Percentiles rank a stretch among this genome's conserved stretches.
These are phyloP conservation scores for Tremella mesenterica DNA, from an alignment of 768 basidiomycete species.

Conservation along the genomic window DNA sequence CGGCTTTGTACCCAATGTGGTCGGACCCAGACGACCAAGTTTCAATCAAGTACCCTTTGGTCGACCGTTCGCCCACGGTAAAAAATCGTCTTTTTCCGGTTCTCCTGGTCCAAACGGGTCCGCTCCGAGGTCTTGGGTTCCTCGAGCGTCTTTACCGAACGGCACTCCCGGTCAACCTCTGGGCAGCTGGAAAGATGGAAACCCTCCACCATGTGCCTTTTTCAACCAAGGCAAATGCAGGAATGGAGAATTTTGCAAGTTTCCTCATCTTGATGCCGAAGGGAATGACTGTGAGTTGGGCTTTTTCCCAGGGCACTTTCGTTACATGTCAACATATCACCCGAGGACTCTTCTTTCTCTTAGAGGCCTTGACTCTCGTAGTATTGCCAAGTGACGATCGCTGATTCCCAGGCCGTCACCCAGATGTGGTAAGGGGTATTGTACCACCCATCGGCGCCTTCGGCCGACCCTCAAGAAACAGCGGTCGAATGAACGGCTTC, in stretches of 20 bases:
- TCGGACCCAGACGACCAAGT: constrained; percentile 18
- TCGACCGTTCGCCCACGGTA: constrained; percentile 30
- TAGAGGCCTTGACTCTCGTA: too few relatives aligned
- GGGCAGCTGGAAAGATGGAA: constrained; percentile 38
- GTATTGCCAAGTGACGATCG: too few relatives aligned
- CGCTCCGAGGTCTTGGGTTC: neutral
- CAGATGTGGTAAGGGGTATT: constrained; percentile 42
- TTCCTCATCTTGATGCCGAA: constrained; percentile 43
- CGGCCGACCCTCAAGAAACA: constrained; percentile 16
- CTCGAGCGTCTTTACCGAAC: neutral
- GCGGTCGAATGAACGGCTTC: constrained; percentile 18
- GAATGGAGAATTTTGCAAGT: constrained; percentile 44
- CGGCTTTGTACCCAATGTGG: constrained; percentile 7
- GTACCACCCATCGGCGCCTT: constrained; percentile 36
- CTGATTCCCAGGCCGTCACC: constrained; percentile 35
- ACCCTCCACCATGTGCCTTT: constrained; percentile 41
- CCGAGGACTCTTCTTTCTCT: neutral
- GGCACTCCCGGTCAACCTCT: constrained; percentile 13
- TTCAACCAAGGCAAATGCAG: constrained; percentile 41
- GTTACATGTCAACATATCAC: too few relatives aligned
- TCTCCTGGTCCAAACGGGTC: constrained; percentile 22
- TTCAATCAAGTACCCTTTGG: constrained; percentile 19
- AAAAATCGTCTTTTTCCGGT: constrained; percentile 42
- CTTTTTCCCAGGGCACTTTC: too few relatives aligned
- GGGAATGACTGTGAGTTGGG: constrained; percentile 41